Evolutionary conservation across 441 rosid genomes (phyloP).

Genomic region (Bocquillonia castaneifolia): DNA sequence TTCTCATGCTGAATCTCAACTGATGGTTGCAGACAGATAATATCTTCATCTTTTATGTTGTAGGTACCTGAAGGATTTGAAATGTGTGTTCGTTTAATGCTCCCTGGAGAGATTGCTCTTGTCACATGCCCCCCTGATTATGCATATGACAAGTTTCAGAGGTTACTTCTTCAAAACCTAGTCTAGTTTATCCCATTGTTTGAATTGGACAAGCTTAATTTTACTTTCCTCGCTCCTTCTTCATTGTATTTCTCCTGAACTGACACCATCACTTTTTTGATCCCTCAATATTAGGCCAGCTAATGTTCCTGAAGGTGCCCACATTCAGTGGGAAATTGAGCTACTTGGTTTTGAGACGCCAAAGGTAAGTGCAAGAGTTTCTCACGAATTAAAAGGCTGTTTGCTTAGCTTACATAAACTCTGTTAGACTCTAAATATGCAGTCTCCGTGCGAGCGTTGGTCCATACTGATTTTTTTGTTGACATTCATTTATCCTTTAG

Average conservation of each 20-base stretch:
- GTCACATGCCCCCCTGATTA: slow-evolving; percentile 96
- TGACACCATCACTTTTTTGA: neutral
- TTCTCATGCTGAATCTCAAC: neutral
- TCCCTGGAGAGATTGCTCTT: slow-evolving; percentile 92
- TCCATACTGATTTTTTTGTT: neutral
- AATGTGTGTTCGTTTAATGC: slow-evolving; percentile 92
- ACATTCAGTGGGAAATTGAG: slow-evolving; percentile 91
- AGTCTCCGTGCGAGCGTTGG: neutral
- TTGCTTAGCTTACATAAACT: neutral
- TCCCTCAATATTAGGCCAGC: slow-evolving; percentile 50
- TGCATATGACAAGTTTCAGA: slow-evolving; percentile 85
- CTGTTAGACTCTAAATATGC: neutral
- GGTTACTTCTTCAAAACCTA: slow-evolving; percentile 40
- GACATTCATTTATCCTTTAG: neutral
- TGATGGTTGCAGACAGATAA: neutral
- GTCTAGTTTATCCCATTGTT: neutral
- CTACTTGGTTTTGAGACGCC: slow-evolving; percentile 97
- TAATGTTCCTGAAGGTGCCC: slow-evolving; percentile 85
- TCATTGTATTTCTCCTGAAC: slow-evolving; percentile 3
- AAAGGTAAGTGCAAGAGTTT: slow-evolving; percentile 42
- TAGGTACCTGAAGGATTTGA: slow-evolving; percentile 99
- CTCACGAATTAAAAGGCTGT: neutral
- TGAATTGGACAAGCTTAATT: neutral
- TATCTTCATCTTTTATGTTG: slow-evolving; percentile 9
- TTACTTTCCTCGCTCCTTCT: neutral